Evolutionary conservation across 345 rosid species (phyloP).

Genomic region (Carallia pectinifolia): DNA sequence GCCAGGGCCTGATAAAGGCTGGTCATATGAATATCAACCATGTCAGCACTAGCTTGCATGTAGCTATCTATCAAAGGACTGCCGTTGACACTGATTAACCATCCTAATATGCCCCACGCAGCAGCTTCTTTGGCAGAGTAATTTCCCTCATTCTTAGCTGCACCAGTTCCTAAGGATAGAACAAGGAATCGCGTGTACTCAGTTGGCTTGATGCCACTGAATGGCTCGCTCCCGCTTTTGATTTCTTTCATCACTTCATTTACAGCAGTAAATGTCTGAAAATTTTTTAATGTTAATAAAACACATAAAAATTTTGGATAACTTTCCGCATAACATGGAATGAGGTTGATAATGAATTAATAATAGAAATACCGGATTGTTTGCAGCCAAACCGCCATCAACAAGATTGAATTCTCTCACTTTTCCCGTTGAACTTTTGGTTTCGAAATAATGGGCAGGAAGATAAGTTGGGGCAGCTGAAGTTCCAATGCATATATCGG

Average conservation of each 20-base stretch:
- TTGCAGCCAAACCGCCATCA: constrained; percentile 81
- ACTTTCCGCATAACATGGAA: no score
- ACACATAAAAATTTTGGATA: no score
- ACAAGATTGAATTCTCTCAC: constrained; percentile 54
- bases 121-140: constrained; percentile 46
- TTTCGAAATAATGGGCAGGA: constrained; percentile 45
- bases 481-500: constrained; percentile 60
- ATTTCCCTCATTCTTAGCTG: constrained; percentile 37
- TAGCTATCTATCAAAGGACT: constrained; percentile 60
- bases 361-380: constrained; percentile 40
- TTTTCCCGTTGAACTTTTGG: constrained; percentile 30
- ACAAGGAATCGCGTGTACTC: constrained; percentile 52
- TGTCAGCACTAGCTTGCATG: constrained; percentile 58
- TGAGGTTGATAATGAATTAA: no score
- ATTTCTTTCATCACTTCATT: constrained; percentile 53
- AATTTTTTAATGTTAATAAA: not conserved
- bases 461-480: constrained; percentile 75
- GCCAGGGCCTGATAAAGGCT: constrained; percentile 46
- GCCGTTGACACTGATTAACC: constrained; percentile 48
- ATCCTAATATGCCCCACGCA: constrained; percentile 64
- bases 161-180: constrained; percentile 64
- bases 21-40: constrained; percentile 60
- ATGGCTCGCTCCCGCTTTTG: constrained; percentile 32
- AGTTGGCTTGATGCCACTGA: constrained; percentile 39
- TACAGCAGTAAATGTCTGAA: constrained; percentile 47